Conservation (phyloP, 139 green algal genomes). For the Chlamydomonas eustigma region DNA sequence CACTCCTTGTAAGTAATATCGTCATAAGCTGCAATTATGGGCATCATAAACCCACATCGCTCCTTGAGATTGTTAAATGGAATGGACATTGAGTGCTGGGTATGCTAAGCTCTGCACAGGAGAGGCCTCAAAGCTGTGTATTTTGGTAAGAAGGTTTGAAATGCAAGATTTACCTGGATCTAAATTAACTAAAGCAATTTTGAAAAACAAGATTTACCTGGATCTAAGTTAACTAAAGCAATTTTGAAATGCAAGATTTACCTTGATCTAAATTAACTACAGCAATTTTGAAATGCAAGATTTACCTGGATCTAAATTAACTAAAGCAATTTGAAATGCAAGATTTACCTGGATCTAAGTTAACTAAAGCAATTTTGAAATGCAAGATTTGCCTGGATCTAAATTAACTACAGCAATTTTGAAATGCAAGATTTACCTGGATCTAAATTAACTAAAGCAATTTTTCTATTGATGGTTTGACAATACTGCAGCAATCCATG, state of each 20-base stretch:
- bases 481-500: slow-evolving; percentile 81
- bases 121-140: too few species aligned
- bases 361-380: neutral
- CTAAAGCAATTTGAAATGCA: neutral
- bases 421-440: slow-evolving; percentile 43
- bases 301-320: neutral
- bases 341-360: neutral
- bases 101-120: too few species aligned
- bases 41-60: too few species aligned
- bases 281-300: too few species aligned
- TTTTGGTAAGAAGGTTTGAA: too few species aligned
- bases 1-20: too few species aligned
- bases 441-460: slow-evolving; percentile 82
- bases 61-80: too few species aligned
- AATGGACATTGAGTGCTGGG: too few species aligned
- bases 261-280: neutral
- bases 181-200: neutral
- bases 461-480: slow-evolving; percentile 33
- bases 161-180: too few species aligned
- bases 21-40: too few species aligned
- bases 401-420: neutral
- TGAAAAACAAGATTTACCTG: neutral
- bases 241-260: neutral
- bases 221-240: neutral
- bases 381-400: neutral